Evolutionary conservation across 169 alveolate genomes (phyloP).

Genomic region (Besnoitia besnoiti): DNA sequence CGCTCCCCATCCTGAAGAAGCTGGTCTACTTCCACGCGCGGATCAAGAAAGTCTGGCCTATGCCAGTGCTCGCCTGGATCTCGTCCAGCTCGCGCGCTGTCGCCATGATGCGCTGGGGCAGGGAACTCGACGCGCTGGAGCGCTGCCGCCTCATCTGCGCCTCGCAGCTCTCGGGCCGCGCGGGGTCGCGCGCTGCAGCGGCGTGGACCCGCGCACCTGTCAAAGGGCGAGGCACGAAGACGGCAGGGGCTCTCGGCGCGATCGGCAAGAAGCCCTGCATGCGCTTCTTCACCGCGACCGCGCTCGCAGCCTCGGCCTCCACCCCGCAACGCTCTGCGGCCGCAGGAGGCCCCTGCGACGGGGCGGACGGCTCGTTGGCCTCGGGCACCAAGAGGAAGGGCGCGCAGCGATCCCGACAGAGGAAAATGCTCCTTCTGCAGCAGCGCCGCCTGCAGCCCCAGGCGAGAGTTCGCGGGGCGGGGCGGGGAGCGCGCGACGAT

Average conservation of each 20-base stretch:
- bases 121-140: conserved; percentile 14
- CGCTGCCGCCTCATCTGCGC: no score
- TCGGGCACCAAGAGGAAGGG: neutral
- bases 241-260: neutral
- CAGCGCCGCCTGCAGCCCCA: neutral
- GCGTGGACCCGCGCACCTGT: no score
- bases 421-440: neutral
- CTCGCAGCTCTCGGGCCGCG: no score
- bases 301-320: neutral
- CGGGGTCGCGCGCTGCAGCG: no score
- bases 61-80: conserved; percentile 11
- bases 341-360: neutral
- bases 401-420: neutral
- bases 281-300: neutral
- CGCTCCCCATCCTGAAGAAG: conserved; percentile 26
- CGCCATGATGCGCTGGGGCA: conserved; percentile 23
- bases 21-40: conserved; percentile 30
- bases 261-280: neutral
- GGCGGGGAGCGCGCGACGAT: neutral
- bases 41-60: neutral
- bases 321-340: neutral
- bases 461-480: neutral
- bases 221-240: neutral
- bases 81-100: neutral
- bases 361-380: neutral